phyloP scores from a whole-genome alignment of 352 stramenopile genomes.

The Phytophthora crassamura region DNA sequence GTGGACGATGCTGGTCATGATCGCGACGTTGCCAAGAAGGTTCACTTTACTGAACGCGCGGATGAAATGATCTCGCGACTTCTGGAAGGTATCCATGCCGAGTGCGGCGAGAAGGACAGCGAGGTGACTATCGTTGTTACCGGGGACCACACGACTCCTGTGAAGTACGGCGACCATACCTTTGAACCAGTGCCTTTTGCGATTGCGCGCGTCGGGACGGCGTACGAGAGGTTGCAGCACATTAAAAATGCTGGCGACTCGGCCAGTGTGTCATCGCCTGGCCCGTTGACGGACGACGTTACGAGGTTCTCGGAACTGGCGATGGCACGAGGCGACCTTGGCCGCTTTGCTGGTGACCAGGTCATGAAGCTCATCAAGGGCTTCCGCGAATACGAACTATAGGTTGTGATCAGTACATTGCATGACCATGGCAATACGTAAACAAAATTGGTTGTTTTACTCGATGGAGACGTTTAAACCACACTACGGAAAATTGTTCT shows the following conservation, averaged over 20 bases:
- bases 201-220: constrained; percentile 61
- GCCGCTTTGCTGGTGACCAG: constrained; percentile 85
- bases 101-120: constrained; percentile 39
- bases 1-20: constrained; percentile 90
- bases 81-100: constrained; percentile 56
- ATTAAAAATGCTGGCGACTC: constrained; percentile 16
- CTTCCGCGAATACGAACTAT: constrained; percentile 61
- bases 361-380: constrained; percentile 86
- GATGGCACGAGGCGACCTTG: constrained; percentile 72
- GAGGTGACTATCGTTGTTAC: constrained; percentile 88
- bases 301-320: constrained; percentile 70
- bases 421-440: no score
- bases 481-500: no score
- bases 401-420: constrained; percentile 23
- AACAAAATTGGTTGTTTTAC: no score
- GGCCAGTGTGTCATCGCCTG: constrained; percentile 3
- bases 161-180: constrained; percentile 88
- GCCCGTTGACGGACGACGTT: constrained; percentile 59
- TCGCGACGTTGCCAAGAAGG: constrained; percentile 84
- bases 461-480: no score
- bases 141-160: constrained; percentile 87
- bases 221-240: constrained; percentile 41
- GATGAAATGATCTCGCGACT: constrained; percentile 83
- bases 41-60: constrained; percentile 85
- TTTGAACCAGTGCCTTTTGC: constrained; percentile 88